Base-by-base conservation (phyloP, 208 protist species). In the Tritrichomonas musculus region DNA sequence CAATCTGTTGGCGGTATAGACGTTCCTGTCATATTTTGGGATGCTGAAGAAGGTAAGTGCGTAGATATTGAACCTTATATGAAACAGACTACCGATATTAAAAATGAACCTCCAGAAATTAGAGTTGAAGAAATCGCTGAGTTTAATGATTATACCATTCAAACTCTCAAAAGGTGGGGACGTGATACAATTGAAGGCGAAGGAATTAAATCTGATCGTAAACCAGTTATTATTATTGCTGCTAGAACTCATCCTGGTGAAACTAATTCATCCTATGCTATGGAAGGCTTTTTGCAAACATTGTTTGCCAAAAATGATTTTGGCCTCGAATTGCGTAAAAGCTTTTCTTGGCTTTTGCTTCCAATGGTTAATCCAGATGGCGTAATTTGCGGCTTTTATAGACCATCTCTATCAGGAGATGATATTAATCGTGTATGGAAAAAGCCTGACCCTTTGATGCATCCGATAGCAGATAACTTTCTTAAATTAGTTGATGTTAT, bases 361-460 rank as follows among this genome's bases (percentile, higher is more conserved):
- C 98, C 98, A 3, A 99, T 99, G 97, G 94, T 99, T 14, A 99
- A 99, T 95, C 97, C 97, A 13, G 98, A 99, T 94, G 98, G 98
- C 49, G 98, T 99, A 30, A 97, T 99, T 65, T 96, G 98, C 93
- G 98, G 98, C 92, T 99, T 99, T 95, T 98, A 99, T 95, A 96
- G 98, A 75, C 99, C 97, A 94, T 97, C 97, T 65, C 94, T 99
- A 14, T 95, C 96, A 30, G 98, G 98, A 22, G 93, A 96, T 57
- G 98, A 99, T 95, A 96, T 99, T 25, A 99, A 99, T 94, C 95
- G 98, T 13, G 96, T 98, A 94, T 99, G 98, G 96, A 53, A 57
- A 2, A 82, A 95, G 39, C 95, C 95, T 14, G 80, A 75, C 17
- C 47, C 50, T 27, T 39, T 55, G 25, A n/a, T 94, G 57, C 69